phyloP scores from a whole-genome alignment of 345 rosid species.

The Brassica carinata region DNA sequence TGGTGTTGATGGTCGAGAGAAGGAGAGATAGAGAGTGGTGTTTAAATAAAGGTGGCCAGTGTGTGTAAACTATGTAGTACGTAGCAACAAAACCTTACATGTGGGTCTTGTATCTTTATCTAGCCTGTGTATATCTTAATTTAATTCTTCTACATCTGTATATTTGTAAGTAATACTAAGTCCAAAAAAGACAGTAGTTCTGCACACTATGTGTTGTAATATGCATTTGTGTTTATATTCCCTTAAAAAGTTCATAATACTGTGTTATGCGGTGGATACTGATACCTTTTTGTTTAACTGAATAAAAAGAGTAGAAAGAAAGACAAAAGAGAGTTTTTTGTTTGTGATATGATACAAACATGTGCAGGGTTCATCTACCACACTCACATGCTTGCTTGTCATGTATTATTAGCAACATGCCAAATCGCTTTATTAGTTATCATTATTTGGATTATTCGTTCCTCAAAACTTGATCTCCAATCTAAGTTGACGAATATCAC shows the following conservation, averaged over 20 bases:
- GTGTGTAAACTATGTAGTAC: constrained; percentile 25
- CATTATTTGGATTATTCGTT: not conserved
- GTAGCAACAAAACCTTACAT: constrained; percentile 43
- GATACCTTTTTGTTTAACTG: not conserved
- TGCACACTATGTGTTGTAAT: constrained; percentile 27
- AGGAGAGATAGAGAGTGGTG: constrained; percentile 15
- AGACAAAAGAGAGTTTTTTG: constrained; percentile 31
- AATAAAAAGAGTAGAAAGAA: constrained; percentile 23
- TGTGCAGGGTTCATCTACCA: constrained; percentile 37
- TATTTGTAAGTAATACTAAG: constrained; percentile 25
- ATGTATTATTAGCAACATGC: constrained; percentile 39
- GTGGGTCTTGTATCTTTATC: constrained; percentile 34
- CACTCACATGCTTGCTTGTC: constrained; percentile 37
- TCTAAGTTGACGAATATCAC: constrained; percentile 23
- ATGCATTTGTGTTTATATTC: constrained; percentile 24
- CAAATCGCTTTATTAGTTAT: constrained; percentile 10
- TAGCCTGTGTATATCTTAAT: constrained; percentile 33
- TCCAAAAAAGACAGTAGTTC: constrained; percentile 35
- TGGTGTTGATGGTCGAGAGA: constrained; percentile 28
- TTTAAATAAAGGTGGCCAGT: constrained; percentile 41
- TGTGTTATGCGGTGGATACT: constrained; percentile 14
- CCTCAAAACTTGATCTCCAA: constrained; percentile 13
- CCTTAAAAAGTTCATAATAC: not conserved
- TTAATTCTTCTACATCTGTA: constrained; percentile 21
- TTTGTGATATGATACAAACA: constrained; percentile 23